Conservation (phyloP, 2,329 filamentous ascomycete genomes). For the Rhynchosporium agropyri region DNA sequence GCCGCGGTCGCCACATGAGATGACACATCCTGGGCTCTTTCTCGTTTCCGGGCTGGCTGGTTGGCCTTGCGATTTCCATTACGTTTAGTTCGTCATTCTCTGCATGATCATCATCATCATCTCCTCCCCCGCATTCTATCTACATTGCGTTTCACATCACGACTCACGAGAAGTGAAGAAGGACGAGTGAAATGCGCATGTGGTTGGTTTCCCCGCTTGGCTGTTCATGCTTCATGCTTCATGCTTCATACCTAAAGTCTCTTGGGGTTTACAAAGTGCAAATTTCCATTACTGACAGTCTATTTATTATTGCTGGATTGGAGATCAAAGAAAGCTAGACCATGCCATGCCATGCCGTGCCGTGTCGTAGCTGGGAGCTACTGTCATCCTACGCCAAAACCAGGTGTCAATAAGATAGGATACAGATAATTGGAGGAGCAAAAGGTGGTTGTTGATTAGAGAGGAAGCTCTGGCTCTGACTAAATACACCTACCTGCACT, state of each 20-base stretch:
- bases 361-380: no score
- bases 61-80: conserved; percentile 6
- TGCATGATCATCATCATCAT: not conserved
- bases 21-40: no score
- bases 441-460: no score
- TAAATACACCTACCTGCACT: no score
- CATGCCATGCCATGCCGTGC: conserved; percentile 9
- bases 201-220: conserved; percentile 5
- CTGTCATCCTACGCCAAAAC: no score
- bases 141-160: not conserved
- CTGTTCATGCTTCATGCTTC: not conserved
- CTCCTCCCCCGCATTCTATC: conserved; percentile 6
- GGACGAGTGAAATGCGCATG: not conserved
- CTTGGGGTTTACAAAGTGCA: conserved; percentile 3
- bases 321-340: not conserved
- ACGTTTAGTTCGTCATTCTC: conserved; percentile 15
- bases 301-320: no score
- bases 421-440: no score
- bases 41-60: conserved; percentile 2
- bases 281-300: not conserved
- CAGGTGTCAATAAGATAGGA: no score
- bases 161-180: not conserved
- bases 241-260: not conserved
- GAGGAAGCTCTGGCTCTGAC: no score
- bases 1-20: no score